A percentile compares a stretch with the other conserved stretches of the same genome.
phyloP scores from a whole-genome alignment of 371 early-diverging fungal genomes.

The Mucor racemosus region DNA sequence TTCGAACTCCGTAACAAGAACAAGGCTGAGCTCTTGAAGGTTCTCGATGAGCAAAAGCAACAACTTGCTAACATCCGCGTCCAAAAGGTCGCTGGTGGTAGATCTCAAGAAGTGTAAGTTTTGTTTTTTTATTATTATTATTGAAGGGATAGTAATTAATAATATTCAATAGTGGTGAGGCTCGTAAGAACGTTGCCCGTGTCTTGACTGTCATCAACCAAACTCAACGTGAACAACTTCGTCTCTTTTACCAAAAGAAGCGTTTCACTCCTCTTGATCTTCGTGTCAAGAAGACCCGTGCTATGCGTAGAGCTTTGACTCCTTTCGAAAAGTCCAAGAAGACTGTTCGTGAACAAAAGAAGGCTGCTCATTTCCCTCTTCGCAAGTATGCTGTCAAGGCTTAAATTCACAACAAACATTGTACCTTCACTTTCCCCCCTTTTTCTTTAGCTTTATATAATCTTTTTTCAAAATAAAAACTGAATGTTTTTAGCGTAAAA shows the following conservation, averaged over 20 bases:
- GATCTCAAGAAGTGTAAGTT: constrained; percentile 83
- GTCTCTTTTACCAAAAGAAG: constrained; percentile 86
- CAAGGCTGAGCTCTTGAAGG: constrained; percentile 88
- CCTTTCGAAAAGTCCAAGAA: constrained; percentile 70
- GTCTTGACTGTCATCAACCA: constrained; percentile 94
- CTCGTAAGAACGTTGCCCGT: constrained; percentile 94
- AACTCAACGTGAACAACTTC: constrained; percentile 84
- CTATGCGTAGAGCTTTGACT: constrained; percentile 94
- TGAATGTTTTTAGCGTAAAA: not conserved
- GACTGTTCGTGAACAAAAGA: constrained; percentile 84
- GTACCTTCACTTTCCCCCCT: not conserved
- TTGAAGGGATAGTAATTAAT: too few species aligned
- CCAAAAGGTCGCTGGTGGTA: constrained; percentile 87
- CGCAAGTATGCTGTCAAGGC: constrained; percentile 90
- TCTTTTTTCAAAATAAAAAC: not conserved
- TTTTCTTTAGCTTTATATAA: not conserved
- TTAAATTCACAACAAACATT: constrained; percentile 44
- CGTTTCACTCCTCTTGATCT: constrained; percentile 93
- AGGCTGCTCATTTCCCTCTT: constrained; percentile 82
- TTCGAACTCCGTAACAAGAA: constrained; percentile 90
- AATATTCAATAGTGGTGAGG: constrained; percentile 57
- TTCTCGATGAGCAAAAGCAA: constrained; percentile 91
- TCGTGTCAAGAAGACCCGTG: constrained; percentile 96
- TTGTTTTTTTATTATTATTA: not conserved
- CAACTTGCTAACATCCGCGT: constrained; percentile 90